phyloP scores from a whole-genome alignment of 2,329 filamentous ascomycete genomes.

The Lasiodiplodia hormozganensis region DNA sequence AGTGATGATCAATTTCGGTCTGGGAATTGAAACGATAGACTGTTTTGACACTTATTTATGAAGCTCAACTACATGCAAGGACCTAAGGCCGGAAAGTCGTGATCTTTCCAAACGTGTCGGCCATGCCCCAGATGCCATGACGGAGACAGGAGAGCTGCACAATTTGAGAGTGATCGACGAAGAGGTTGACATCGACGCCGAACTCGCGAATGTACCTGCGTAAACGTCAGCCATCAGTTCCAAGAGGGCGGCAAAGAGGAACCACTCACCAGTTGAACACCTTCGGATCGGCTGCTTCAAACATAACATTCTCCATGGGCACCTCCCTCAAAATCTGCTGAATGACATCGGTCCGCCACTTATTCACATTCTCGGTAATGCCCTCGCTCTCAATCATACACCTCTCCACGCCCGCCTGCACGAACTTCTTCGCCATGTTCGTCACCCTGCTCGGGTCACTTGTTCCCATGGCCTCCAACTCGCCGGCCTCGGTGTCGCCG shows the following conservation, averaged over 20 bases:
- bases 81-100: conserved; percentile 39
- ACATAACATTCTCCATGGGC: conserved; percentile 62
- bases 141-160: conserved; percentile 61
- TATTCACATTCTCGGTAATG: conserved; percentile 62
- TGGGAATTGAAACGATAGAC: too few relatives aligned
- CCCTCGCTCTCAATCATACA: conserved; percentile 68
- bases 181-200: conserved; percentile 63
- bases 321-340: conserved; percentile 60
- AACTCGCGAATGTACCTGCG: conserved; percentile 59
- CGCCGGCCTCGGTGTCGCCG: conserved; percentile 57
- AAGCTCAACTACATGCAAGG: not conserved
- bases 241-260: not conserved
- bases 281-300: conserved; percentile 62
- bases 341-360: conserved; percentile 64
- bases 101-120: conserved; percentile 63
- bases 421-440: conserved; percentile 57
- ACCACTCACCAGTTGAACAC: conserved; percentile 56
- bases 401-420: conserved; percentile 60
- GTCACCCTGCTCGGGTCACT: conserved; percentile 59
- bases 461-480: conserved; percentile 57
- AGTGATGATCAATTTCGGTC: too few relatives aligned
- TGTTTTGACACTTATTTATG: not conserved
- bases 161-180: conserved; percentile 65
- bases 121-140: conserved; percentile 62
- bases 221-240: not conserved